phyloP scores from a whole-genome alignment of 805 yeast genomes.

The Pichia paraexigua region DNA sequence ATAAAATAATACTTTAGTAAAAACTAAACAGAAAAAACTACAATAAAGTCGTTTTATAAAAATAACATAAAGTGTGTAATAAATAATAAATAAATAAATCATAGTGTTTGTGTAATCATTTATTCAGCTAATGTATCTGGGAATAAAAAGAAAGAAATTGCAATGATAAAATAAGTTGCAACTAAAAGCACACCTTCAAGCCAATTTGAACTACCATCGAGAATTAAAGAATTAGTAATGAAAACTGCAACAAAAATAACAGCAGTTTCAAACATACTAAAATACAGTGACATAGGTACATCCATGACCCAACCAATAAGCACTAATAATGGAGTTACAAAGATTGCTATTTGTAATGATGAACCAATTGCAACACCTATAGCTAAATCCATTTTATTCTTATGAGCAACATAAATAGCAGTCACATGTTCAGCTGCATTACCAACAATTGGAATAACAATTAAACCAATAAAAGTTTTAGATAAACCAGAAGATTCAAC shows the following conservation, averaged over 20 bases:
- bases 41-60: no score
- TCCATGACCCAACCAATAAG: conserved; percentile 87
- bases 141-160: conserved; percentile 81
- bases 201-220: conserved; percentile 96
- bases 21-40: not conserved
- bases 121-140: conserved; percentile 46
- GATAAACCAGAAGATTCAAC: conserved; percentile 81
- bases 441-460: conserved; percentile 93
- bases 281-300: conserved; percentile 87
- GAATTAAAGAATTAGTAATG: conserved; percentile 75
- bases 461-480: conserved; percentile 90
- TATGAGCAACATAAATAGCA: conserved; percentile 88
- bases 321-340: conserved; percentile 93
- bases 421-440: conserved; percentile 99
- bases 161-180: conserved; percentile 79
- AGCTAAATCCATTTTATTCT: conserved; percentile 96
- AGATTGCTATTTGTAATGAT: conserved; percentile 88
- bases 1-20: not conserved
- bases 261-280: conserved; percentile 90
- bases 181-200: conserved; percentile 91
- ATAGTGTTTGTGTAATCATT: not conserved
- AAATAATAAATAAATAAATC: not conserved
- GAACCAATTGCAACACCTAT: conserved; percentile 96
- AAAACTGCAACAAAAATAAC: conserved; percentile 85
- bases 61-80: not conserved